Conservation (phyloP, 805 yeast genomes). For the Zygoascus tannicola region DNA sequence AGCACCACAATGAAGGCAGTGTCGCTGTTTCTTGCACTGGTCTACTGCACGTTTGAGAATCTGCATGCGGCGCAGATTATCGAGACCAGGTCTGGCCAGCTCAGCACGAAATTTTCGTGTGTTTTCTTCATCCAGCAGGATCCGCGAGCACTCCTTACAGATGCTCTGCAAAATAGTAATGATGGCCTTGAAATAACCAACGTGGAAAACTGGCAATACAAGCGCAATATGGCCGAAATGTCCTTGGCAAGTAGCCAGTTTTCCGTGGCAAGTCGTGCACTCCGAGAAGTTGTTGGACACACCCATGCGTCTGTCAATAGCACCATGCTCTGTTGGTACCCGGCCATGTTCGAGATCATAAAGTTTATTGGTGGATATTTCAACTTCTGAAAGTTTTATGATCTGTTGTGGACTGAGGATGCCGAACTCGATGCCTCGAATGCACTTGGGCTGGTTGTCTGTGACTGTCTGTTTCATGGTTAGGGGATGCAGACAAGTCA, state of each 20-base stretch:
- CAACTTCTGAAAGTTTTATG: conserved; percentile 89
- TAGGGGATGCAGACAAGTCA: background rate
- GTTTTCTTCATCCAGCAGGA: conserved; percentile 63
- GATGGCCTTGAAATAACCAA: conserved; percentile 90
- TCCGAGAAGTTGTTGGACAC: conserved; percentile 77
- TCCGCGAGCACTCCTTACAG: conserved; percentile 79
- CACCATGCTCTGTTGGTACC: conserved; percentile 73
- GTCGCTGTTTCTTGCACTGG: conserved; percentile 90
- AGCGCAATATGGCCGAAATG: conserved; percentile 93
- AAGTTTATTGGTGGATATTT: conserved; percentile 81
- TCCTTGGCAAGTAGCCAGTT: conserved; percentile 91
- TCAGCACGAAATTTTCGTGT: conserved; percentile 67
- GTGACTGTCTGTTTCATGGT: conserved; percentile 36
- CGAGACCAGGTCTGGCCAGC: conserved; percentile 77
- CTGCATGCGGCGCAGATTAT: conserved; percentile 86
- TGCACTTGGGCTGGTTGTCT: conserved; percentile 82
- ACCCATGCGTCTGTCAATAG: conserved; percentile 90
- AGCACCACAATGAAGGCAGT: conserved; percentile 80
- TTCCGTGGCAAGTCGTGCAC: conserved; percentile 88
- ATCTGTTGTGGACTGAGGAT: conserved; percentile 90
- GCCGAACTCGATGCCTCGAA: conserved; percentile 83
- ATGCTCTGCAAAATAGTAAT: conserved; percentile 81
- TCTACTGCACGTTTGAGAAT: conserved; percentile 73
- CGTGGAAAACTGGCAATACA: conserved; percentile 94
- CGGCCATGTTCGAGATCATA: conserved; percentile 88